A percentile compares a stretch with the other conserved stretches of the same genome.
These are phyloP conservation scores for Suhomyces pyralidae DNA, from an alignment of 805 yeast species.

Conservation along the genomic window DNA sequence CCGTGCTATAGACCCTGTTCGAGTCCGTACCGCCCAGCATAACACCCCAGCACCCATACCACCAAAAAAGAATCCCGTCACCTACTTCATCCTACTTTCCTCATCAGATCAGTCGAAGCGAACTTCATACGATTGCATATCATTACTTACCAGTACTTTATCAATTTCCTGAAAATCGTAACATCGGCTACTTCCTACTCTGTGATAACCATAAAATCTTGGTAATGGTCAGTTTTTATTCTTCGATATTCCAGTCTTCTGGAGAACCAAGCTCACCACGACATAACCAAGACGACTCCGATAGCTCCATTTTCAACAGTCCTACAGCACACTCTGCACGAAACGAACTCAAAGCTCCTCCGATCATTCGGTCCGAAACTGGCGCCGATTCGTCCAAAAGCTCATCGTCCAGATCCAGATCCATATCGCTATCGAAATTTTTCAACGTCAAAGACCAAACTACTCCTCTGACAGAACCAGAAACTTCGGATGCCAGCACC, in stretches of 20 bases:
- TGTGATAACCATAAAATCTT: no score
- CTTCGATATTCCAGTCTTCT: slow-evolving; percentile 11
- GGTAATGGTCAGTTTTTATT: slow-evolving; percentile 19
- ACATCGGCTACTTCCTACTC: no score
- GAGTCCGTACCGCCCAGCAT: neutral
- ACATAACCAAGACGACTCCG: neutral
- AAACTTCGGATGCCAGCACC: neutral
- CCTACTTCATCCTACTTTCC: neutral
- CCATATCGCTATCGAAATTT: slow-evolving; percentile 27
- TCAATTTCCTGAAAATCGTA: no score
- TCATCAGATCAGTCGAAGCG: neutral
- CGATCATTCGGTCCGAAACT: slow-evolving; percentile 8
- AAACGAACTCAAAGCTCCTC: slow-evolving; percentile 10
- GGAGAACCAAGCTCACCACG: neutral
- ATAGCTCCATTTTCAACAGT: slow-evolving; percentile 3
- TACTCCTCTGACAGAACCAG: neutral
- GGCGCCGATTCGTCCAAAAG: slow-evolving; percentile 5
- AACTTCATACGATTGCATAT: neutral
- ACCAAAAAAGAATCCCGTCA: neutral
- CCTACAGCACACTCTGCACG: neutral
- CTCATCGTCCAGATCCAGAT: slow-evolving; percentile 14
- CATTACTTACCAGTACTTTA: neutral
- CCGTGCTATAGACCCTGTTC: neutral
- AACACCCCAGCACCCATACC: neutral
- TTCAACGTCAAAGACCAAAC: slow-evolving; percentile 22